Conservation (phyloP, 805 yeast species). For the Sungouiella blattae region DNA sequence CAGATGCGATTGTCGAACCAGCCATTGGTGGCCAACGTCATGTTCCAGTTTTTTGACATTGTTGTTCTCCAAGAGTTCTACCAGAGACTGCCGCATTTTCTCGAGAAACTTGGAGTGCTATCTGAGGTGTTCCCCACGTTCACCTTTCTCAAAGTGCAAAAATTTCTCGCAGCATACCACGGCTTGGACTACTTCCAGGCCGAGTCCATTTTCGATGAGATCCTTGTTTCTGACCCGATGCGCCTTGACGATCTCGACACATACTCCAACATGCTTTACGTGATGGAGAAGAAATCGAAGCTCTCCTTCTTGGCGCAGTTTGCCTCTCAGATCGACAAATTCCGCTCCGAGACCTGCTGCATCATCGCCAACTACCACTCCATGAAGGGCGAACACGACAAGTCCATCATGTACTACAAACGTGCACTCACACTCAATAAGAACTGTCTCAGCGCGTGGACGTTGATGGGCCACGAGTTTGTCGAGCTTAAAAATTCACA, state of each 20-base stretch:
- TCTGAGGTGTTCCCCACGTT: slow-evolving; percentile 64
- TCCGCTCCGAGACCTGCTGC: slow-evolving; percentile 92
- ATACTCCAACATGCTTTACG: slow-evolving; percentile 91
- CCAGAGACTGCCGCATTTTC: slow-evolving; percentile 55
- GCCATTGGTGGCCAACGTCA: slow-evolving; percentile 26
- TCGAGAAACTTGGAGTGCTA: slow-evolving; percentile 48
- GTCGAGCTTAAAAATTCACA: slow-evolving; percentile 94
- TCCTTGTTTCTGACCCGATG: slow-evolving; percentile 72
- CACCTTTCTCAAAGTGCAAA: slow-evolving; percentile 71
- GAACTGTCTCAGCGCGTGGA: slow-evolving; percentile 89
- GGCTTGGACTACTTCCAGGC: slow-evolving; percentile 82
- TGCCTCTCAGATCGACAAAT: slow-evolving; percentile 76
- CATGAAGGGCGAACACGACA: slow-evolving; percentile 88
- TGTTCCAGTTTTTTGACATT: slow-evolving; percentile 58
- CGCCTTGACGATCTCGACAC: slow-evolving; percentile 88
- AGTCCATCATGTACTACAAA: slow-evolving; percentile 88
- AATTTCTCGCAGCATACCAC: slow-evolving; percentile 78
- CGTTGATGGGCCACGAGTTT: slow-evolving; percentile 97
- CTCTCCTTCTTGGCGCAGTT: slow-evolving; percentile 83
- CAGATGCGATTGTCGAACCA: slow-evolving; percentile 35
- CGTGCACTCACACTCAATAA: slow-evolving; percentile 82
- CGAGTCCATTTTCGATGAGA: slow-evolving; percentile 71
- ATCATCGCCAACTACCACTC: slow-evolving; percentile 92
- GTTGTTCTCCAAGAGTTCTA: slow-evolving; percentile 74
- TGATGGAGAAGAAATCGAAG: slow-evolving; percentile 84